Percentiles rank a stretch among this genome's conserved stretches.
These are phyloP conservation scores for Pythium insidiosum DNA, from an alignment of 352 stramenopile species.

Conservation along the genomic window DNA sequence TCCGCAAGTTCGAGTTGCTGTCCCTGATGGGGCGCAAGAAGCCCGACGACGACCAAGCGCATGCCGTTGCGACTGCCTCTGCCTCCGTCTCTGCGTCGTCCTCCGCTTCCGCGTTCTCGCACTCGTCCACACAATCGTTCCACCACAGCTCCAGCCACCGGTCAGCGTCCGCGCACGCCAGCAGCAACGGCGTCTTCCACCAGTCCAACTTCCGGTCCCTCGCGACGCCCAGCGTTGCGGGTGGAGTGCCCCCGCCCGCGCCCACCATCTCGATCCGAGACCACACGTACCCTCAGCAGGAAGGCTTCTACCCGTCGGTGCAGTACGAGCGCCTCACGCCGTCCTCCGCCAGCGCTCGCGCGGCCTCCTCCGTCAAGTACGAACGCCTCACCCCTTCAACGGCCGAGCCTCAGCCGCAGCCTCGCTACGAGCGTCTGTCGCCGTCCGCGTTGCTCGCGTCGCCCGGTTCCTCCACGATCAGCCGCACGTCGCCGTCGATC, in stretches of 20 bases:
- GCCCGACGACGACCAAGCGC: slow-evolving; percentile 21
- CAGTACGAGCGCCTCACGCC: slow-evolving; percentile 50
- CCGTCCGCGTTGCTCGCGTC: slow-evolving; percentile 4
- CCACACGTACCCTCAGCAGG: slow-evolving; percentile 1
- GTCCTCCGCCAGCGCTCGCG: slow-evolving; percentile 9
- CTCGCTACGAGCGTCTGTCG: slow-evolving; percentile 7
- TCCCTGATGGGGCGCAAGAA: slow-evolving; percentile 57
- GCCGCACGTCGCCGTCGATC: slow-evolving; percentile 2
- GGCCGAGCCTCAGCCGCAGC: background rate
- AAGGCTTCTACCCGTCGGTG: slow-evolving; percentile 23
- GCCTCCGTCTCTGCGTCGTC: background rate
- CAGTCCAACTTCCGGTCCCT: background rate
- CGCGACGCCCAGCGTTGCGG: background rate
- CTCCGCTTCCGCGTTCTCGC: slow-evolving; percentile 4
- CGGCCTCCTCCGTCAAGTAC: slow-evolving; percentile 4
- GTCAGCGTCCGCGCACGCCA: slow-evolving; percentile 5
- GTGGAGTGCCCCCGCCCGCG: background rate
- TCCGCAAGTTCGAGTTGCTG: slow-evolving; percentile 47
- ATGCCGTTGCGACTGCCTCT: background rate
- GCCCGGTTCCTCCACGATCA: background rate
- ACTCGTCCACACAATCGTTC: background rate
- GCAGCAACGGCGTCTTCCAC: slow-evolving; percentile 4
- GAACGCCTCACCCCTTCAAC: background rate
- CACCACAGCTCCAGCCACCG: background rate
- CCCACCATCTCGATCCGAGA: slow-evolving; percentile 1